Conservation (phyloP, 2,329 filamentous ascomycete genomes). For the Botrytis aclada region DNA sequence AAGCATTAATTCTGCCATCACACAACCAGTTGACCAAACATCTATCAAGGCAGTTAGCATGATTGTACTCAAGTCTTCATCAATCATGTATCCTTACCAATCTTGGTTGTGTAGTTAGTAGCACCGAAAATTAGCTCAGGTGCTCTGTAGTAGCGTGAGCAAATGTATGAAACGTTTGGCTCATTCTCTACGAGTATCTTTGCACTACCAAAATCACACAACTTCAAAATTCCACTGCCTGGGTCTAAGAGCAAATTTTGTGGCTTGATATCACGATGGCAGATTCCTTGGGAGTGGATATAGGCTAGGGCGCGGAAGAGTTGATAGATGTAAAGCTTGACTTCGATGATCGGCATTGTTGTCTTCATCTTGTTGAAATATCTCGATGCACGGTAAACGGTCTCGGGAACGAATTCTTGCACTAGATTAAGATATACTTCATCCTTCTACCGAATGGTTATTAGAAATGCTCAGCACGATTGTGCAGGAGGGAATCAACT, state of each 20-base stretch:
- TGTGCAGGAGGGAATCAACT: slow-evolving; percentile 40
- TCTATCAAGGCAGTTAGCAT: slow-evolving; percentile 52
- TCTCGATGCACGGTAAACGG: slow-evolving; percentile 93
- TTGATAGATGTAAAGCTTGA: slow-evolving; percentile 99
- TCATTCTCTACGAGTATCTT: slow-evolving; percentile 99
- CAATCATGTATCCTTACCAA: slow-evolving; percentile 63
- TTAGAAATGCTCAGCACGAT: slow-evolving; percentile 22
- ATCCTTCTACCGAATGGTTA: slow-evolving; percentile 66
- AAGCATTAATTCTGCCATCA: slow-evolving; percentile 99
- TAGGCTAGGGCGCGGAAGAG: slow-evolving; percentile 97
- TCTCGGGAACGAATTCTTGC: slow-evolving; percentile 97
- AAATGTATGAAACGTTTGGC: slow-evolving; percentile 99
- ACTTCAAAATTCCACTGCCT: slow-evolving; percentile 84
- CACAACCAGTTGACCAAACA: slow-evolving; percentile 98
- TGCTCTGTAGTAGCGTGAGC: slow-evolving; percentile 96
- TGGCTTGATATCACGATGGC: slow-evolving; percentile 98
- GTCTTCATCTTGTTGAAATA: slow-evolving; percentile 99
- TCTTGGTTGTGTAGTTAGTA: slow-evolving; percentile 99
- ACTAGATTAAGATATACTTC: slow-evolving; percentile 98
- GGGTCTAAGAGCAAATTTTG: slow-evolving; percentile 96
- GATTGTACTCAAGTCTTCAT: slow-evolving; percentile 19
- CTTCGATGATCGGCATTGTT: slow-evolving; percentile 97
- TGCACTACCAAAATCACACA: slow-evolving; percentile 98
- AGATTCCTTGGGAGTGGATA: slow-evolving; percentile 98
- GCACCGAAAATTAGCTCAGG: slow-evolving; percentile 98